A percentile compares a stretch with the other conserved stretches of the same genome.
Conservation (phyloP, 2,329 filamentous ascomycete genomes). For the Amylocarpus encephaloides region DNA sequence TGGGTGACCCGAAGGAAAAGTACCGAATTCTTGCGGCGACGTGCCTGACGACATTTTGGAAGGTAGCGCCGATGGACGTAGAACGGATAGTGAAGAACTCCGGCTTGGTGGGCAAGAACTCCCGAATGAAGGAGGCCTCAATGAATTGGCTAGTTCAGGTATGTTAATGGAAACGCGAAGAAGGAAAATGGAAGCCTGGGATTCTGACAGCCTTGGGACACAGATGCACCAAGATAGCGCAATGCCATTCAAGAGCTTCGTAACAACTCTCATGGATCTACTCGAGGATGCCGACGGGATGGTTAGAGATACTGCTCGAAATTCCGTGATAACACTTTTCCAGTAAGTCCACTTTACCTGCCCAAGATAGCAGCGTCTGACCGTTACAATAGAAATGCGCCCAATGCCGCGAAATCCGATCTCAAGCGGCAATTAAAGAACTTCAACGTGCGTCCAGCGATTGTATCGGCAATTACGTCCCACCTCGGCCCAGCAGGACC, state of each 20-base stretch:
- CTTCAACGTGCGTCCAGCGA: slow-evolving; percentile 80
- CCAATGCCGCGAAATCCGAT: slow-evolving; percentile 78
- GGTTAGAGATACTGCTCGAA: slow-evolving; percentile 79
- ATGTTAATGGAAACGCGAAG: slow-evolving; percentile 9
- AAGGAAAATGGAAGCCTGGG: neutral
- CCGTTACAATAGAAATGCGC: slow-evolving; percentile 53
- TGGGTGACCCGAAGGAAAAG: slow-evolving; percentile 85
- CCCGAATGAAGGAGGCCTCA: slow-evolving; percentile 75
- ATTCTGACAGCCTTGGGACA: neutral
- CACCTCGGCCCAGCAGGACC: slow-evolving; percentile 53
- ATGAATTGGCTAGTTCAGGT: slow-evolving; percentile 82
- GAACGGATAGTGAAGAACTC: slow-evolving; percentile 73
- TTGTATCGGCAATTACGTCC: slow-evolving; percentile 73
- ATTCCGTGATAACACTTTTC: slow-evolving; percentile 80
- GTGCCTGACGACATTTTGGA: slow-evolving; percentile 71
- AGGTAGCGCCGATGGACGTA: slow-evolving; percentile 62
- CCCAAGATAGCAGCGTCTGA: slow-evolving; percentile 4
- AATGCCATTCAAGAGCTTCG: slow-evolving; percentile 76
- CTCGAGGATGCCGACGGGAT: slow-evolving; percentile 85
- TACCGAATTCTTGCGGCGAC: slow-evolving; percentile 68
- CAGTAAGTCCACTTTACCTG: slow-evolving; percentile 42
- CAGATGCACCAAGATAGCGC: slow-evolving; percentile 77
- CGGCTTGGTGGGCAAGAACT: slow-evolving; percentile 73
- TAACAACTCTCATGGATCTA: slow-evolving; percentile 74
- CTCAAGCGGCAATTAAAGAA: slow-evolving; percentile 79